phyloP scores from a whole-genome alignment of 345 rosid genomes.

The Salix udensis region DNA sequence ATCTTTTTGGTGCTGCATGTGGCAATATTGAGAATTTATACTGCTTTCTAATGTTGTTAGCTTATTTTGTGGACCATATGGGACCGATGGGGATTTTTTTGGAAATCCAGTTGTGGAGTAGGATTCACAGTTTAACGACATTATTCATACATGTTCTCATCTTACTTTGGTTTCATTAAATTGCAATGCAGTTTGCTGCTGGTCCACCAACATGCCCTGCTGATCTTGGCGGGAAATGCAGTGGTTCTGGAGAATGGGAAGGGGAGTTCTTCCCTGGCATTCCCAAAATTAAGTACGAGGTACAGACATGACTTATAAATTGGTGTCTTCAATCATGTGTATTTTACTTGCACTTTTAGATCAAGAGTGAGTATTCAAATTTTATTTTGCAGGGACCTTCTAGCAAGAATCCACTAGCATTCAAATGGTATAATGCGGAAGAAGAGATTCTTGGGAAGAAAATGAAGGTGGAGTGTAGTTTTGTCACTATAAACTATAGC shows the following conservation, averaged over 20 bases:
- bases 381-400: conserved; percentile 57
- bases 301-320: conserved; percentile 14
- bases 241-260: conserved; percentile 68
- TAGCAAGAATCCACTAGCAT: conserved; percentile 72
- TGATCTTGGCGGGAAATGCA: conserved; percentile 49
- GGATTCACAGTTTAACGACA: not conserved
- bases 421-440: conserved; percentile 84
- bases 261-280: conserved; percentile 89
- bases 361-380: not conserved
- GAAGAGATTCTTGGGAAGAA: conserved; percentile 91
- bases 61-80: too few species aligned
- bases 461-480: conserved; percentile 63
- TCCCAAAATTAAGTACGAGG: conserved; percentile 81
- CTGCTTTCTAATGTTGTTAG: too few species aligned
- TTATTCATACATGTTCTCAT: not conserved
- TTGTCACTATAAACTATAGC: not conserved
- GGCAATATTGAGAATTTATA: too few species aligned
- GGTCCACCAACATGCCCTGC: conserved; percentile 72
- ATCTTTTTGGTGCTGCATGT: too few species aligned
- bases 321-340: not conserved
- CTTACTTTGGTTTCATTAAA: not conserved
- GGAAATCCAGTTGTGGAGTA: too few species aligned
- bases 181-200: conserved; percentile 45
- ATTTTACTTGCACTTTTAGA: not conserved
- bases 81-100: too few species aligned